Percentiles rank a stretch among this genome's conserved stretches.
Conservation (phyloP, 495 filamentous ascomycete species). For the Letharia lupina region DNA sequence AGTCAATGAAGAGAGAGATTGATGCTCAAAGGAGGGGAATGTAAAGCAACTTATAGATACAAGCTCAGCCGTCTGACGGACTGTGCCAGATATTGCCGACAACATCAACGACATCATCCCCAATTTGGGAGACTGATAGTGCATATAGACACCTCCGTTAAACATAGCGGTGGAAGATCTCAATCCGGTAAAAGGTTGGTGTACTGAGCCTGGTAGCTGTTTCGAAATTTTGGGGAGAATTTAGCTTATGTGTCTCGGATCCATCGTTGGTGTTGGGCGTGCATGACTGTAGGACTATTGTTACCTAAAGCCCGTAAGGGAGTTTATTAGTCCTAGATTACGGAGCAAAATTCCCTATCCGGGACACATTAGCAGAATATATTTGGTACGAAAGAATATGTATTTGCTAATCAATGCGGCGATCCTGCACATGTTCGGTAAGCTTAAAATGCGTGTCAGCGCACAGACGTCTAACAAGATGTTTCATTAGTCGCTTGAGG, state of each 20-base stretch:
- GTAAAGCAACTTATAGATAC: background rate
- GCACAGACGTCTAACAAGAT: too few species aligned
- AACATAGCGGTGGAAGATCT: too few species aligned
- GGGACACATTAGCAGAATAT: too few species aligned
- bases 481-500: too few species aligned
- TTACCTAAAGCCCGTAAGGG: too few species aligned
- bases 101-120: conserved; percentile 16
- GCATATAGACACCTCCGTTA: too few species aligned
- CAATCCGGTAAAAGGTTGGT: background rate
- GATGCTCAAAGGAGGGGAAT: background rate
- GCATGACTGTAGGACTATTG: background rate
- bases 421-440: too few species aligned
- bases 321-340: too few species aligned
- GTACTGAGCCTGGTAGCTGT: conserved; percentile 21
- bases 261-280: background rate
- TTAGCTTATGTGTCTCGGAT: background rate
- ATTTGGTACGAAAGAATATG: too few species aligned
- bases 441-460: too few species aligned
- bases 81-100: conserved; percentile 24
- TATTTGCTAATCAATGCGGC: too few species aligned
- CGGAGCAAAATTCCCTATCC: too few species aligned
- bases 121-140: conserved; percentile 10
- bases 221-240: conserved; percentile 6
- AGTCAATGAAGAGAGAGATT: background rate
- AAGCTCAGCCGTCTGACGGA: background rate